Evolutionary conservation across 192 early-diverging fungal species (phyloP).

Genomic region (Coemansia sp.): DNA sequence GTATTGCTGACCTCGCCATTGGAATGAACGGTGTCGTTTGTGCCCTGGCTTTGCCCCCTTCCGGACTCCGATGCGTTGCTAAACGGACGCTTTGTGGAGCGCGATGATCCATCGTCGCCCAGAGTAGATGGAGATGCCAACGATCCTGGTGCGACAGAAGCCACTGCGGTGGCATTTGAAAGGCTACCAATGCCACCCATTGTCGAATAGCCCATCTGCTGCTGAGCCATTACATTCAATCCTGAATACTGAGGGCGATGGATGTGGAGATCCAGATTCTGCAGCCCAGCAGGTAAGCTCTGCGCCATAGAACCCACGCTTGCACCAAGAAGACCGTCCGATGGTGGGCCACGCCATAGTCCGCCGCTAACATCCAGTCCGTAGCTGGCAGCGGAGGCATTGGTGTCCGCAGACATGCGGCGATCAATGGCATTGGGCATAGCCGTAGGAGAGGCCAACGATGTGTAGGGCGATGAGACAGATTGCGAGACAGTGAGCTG

Average conservation of each 20-base stretch:
- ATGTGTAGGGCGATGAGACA: not conserved
- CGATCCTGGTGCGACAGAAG: not conserved
- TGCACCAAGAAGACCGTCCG: too few species aligned
- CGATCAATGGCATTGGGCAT: constrained; percentile 6
- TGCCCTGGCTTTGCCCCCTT: not conserved
- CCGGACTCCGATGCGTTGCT: not conserved
- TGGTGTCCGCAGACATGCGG: constrained; percentile 16
- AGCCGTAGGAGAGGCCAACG: constrained; percentile 7
- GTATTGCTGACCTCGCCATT: not conserved
- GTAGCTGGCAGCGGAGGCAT: not conserved
- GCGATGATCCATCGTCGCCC: not conserved
- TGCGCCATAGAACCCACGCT: not conserved
- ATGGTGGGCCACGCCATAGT: constrained; percentile 8
- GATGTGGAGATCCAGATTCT: not conserved
- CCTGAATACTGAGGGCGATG: not conserved
- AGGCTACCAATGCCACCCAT: not conserved
- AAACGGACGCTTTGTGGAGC: constrained; percentile 11
- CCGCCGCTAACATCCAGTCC: constrained; percentile 24
- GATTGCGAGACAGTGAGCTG: not conserved
- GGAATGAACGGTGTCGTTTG: not conserved
- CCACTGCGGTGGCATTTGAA: not conserved
- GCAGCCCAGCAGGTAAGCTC: not conserved
- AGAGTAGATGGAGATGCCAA: not conserved
- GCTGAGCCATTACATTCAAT: not conserved
- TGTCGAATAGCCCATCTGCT: constrained; percentile 1